These are phyloP conservation scores for Linum lewisii DNA, from an alignment of 345 rosid species.

Conservation along the genomic window DNA sequence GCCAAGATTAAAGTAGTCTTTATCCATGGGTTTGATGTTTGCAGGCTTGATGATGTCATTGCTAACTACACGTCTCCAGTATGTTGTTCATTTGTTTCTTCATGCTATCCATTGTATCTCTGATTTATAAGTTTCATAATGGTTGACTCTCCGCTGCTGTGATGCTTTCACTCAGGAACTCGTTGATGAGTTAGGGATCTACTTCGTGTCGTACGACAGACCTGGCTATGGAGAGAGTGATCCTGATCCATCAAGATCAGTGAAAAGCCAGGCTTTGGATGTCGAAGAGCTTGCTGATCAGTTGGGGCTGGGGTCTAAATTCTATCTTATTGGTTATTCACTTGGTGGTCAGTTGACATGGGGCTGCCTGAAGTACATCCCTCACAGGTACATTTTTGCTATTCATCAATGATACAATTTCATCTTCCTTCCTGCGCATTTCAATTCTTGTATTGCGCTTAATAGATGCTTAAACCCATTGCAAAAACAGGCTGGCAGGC, in stretches of 20 bases:
- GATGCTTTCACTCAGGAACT: constrained; percentile 13
- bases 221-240: constrained; percentile 27
- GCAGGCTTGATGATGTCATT: background rate
- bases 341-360: constrained; percentile 15
- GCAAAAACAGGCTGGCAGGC: constrained; percentile 23
- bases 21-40: constrained; percentile 12
- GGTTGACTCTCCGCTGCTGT: too few relatives aligned
- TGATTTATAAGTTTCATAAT: background rate
- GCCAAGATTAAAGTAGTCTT: constrained; percentile 14
- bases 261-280: constrained; percentile 17
- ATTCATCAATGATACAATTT: too few relatives aligned
- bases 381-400: constrained; percentile 14
- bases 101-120: background rate
- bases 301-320: constrained; percentile 18
- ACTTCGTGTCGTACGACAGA: constrained; percentile 17
- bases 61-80: constrained; percentile 6
- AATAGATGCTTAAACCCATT: background rate
- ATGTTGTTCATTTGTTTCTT: background rate
- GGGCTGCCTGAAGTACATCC: constrained; percentile 23
- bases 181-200: constrained; percentile 10
- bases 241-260: constrained; percentile 19
- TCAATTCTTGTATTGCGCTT: too few relatives aligned
- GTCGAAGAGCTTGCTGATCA: constrained; percentile 24
- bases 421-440: too few relatives aligned
- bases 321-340: constrained; percentile 16